Evolutionary conservation across 441 rosid genomes (phyloP).

Genomic region (Biscutella laevigata): DNA sequence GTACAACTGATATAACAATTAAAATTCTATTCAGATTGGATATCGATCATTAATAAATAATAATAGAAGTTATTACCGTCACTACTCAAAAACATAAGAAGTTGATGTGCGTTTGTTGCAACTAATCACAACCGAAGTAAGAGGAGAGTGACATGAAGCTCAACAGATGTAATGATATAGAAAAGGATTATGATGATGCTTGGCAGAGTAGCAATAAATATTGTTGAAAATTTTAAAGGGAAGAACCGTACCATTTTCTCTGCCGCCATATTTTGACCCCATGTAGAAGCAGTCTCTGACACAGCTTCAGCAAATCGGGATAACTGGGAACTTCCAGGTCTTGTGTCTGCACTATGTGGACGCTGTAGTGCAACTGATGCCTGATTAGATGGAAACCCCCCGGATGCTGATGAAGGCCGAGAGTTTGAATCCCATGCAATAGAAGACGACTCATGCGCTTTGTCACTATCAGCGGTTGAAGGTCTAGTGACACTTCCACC

Average conservation of each 20-base stretch:
- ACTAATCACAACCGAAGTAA: slow-evolving; percentile 6
- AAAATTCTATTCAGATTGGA: neutral
- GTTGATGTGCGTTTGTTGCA: neutral
- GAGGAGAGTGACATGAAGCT: slow-evolving; percentile 9
- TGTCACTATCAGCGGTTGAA: slow-evolving; percentile 87
- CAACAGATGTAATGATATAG: slow-evolving; percentile 8
- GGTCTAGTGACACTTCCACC: slow-evolving; percentile 92
- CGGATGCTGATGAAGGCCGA: slow-evolving; percentile 97
- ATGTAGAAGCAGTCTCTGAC: slow-evolving; percentile 56
- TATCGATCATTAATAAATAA: neutral
- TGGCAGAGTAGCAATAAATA: neutral
- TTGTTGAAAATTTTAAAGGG: neutral
- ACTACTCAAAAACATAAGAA: slow-evolving; percentile 1
- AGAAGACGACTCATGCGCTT: slow-evolving; percentile 47
- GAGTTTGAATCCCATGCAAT: slow-evolving; percentile 72
- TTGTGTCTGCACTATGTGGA: slow-evolving; percentile 97
- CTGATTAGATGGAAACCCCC: slow-evolving; percentile 66
- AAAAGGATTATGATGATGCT: neutral
- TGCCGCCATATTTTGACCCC: slow-evolving; percentile 40
- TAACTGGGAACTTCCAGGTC: slow-evolving; percentile 93
- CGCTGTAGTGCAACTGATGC: slow-evolving; percentile 56
- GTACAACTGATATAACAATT: neutral
- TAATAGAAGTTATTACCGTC: neutral
- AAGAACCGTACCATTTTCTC: slow-evolving; percentile 59
- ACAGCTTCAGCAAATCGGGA: slow-evolving; percentile 87